phyloP scores from a whole-genome alignment of 805 yeast species.

The Lipomyces oligophaga region DNA sequence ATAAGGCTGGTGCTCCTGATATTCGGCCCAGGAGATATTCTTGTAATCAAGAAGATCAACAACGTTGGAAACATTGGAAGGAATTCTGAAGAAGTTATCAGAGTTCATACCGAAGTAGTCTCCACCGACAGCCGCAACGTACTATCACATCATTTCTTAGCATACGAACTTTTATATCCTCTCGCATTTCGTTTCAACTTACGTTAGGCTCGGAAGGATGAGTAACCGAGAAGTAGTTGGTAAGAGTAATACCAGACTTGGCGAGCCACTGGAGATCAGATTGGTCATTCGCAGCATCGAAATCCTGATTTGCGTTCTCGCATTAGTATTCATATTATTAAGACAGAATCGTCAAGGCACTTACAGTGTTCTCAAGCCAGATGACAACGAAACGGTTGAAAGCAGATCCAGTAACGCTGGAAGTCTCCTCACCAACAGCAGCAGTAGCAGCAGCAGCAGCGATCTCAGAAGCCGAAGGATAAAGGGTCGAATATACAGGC shows the following conservation, averaged over 20 bases:
- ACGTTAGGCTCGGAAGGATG: conserved; percentile 54
- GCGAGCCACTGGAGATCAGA: conserved; percentile 45
- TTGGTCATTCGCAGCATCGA: conserved; percentile 48
- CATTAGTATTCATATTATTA: neutral
- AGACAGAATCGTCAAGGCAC: neutral
- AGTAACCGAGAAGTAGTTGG: conserved; percentile 51
- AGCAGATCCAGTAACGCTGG: conserved; percentile 41
- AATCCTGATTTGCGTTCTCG: conserved; percentile 41
- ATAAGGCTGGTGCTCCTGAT: conserved; percentile 53
- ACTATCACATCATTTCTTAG: conserved; percentile 26
- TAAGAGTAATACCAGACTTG: conserved; percentile 44
- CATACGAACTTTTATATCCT: neutral
- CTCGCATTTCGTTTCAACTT: neutral
- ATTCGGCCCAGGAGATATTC: conserved; percentile 52
- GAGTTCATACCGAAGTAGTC: conserved; percentile 49
- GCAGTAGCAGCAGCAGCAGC: conserved; percentile 32
- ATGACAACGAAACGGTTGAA: conserved; percentile 44
- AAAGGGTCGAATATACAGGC: conserved; percentile 36
- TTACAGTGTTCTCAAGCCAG: conserved; percentile 50
- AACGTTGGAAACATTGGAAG: conserved; percentile 46
- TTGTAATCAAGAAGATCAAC: conserved; percentile 48
- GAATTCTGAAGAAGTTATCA: conserved; percentile 46
- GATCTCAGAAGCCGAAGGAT: conserved; percentile 39
- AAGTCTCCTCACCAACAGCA: conserved; percentile 37
- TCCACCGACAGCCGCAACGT: conserved; percentile 49